Evolutionary conservation across 805 yeast genomes (phyloP).

Genomic region (Blastobotrys peoriensis): DNA sequence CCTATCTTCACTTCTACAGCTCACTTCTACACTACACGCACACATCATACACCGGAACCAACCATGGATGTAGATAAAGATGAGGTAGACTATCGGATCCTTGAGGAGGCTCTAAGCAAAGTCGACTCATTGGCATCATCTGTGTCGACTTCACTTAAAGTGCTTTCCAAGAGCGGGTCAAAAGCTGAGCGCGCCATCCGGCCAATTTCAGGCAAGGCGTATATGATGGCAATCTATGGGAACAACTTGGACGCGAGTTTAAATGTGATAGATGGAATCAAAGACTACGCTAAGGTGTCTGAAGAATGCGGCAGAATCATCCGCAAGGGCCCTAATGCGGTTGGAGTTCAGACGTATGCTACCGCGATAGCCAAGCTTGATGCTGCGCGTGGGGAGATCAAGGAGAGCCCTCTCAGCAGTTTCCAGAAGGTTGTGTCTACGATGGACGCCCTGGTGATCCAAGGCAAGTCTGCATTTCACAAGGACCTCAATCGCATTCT

Average conservation of each 20-base stretch:
- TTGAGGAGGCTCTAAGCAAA: slow-evolving; percentile 63
- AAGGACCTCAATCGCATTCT: slow-evolving; percentile 44
- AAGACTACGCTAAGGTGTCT: slow-evolving; percentile 39
- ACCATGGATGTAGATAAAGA: slow-evolving; percentile 3
- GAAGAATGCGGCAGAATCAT: slow-evolving; percentile 36
- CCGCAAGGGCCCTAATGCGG: slow-evolving; percentile 19
- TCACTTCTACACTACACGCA: no score
- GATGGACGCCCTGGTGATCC: slow-evolving; percentile 48
- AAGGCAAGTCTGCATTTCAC: slow-evolving; percentile 51
- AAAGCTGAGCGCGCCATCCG: slow-evolving; percentile 58
- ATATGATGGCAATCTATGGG: slow-evolving; percentile 48
- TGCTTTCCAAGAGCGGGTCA: slow-evolving; percentile 47
- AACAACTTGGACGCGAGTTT: slow-evolving; percentile 30
- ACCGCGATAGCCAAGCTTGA: slow-evolving; percentile 22
- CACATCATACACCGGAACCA: no score
- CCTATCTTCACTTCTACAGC: no score
- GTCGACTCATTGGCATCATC: slow-evolving; percentile 50
- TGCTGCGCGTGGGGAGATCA: slow-evolving; percentile 22
- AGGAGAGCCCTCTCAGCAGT: slow-evolving; percentile 19
- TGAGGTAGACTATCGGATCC: slow-evolving; percentile 60
- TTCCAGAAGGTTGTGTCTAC: slow-evolving; percentile 65
- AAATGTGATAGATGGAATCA: slow-evolving; percentile 24
- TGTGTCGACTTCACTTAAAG: slow-evolving; percentile 50
- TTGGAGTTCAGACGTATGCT: slow-evolving; percentile 21
- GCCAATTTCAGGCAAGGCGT: slow-evolving; percentile 65